Evolutionary conservation across 305 asterid species (phyloP), one percentile per base, ranked within the genome.

Genomic region (Rubia peregrina): DNA sequence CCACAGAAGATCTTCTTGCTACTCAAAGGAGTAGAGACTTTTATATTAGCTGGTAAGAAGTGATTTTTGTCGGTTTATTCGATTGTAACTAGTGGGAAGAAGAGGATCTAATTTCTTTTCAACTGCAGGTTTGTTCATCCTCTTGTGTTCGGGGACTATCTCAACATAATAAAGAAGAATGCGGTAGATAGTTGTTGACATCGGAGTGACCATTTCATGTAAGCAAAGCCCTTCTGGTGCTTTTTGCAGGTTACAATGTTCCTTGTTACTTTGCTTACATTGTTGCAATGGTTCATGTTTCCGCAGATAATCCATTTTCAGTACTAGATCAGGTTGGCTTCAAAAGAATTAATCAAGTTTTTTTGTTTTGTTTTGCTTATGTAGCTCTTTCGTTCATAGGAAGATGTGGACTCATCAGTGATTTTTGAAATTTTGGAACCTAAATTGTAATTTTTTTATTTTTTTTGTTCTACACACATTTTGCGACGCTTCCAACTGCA

Each of bases 111-210:
- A 33, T 51, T 51, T 17, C 8, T 5, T 51, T 51, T 9, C 0
- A 8, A 14, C 44, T 56, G 60, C 76, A 83, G 90, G 90, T 57
- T 85, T 30, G 41, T 78, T 42, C 57, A 76, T 75, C 90, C 90
- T 38, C 12, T 76, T 62, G 75, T 76, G 61, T 76, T 56, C 12
- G 79, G 80, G 66, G 80, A 77, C 36, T 77, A 77, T 48, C 80
- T 75, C 7, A 77, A 55, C 30, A 68, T 17, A 30, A 4, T 77
- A 11, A 77, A 77, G 41, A 55, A 41, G 69, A 69, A 53, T 38
- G 77, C 59, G 64, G 41, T 41, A 60, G 41, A 24, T 60, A 9
- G 12, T 19, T 0, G 64, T 41, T 30, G 64, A 60, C 64, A 60
- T 60, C 41, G 64, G 17, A 60, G n/a, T 60, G 7, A 5, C 40